These are phyloP conservation scores for Sclerotinia borealis DNA, from an alignment of 2,329 filamentous ascomycete genomes.

Conservation along the genomic window DNA sequence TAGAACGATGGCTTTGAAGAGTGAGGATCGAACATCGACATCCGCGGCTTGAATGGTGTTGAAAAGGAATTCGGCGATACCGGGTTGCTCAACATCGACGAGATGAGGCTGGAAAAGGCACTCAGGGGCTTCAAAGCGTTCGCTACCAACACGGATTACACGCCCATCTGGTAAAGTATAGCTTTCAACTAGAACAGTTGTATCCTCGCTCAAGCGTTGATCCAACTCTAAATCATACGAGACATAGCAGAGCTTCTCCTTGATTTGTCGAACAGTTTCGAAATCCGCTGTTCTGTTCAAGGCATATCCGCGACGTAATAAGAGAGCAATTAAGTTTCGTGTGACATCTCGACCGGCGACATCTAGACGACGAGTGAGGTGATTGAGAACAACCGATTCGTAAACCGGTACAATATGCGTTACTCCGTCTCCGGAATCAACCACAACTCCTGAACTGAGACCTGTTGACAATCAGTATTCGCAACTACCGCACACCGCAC, in stretches of 20 bases:
- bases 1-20: conserved; percentile 96
- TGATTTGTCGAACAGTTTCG: conserved; percentile 97
- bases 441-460: conserved; percentile 89
- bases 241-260: conserved; percentile 99
- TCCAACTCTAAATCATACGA: conserved; percentile 97
- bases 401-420: conserved; percentile 99
- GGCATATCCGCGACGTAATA: conserved; percentile 89
- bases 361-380: conserved; percentile 87
- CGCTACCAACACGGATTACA: conserved; percentile 91
- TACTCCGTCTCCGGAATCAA: conserved; percentile 96
- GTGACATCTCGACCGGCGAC: conserved; percentile 96
- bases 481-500: conserved; percentile 12
- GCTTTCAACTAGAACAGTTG: conserved; percentile 92
- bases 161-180: conserved; percentile 96
- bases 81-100: conserved; percentile 94
- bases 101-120: conserved; percentile 98
- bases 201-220: conserved; percentile 93
- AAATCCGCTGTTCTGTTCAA: conserved; percentile 98
- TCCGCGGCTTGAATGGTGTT: conserved; percentile 97
- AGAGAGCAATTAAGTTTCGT: conserved; percentile 92
- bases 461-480: conserved; percentile 41
- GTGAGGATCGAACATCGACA: conserved; percentile 84
- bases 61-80: conserved; percentile 95
- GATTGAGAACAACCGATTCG: conserved; percentile 95
- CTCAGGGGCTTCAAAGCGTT: conserved; percentile 96